Evolutionary conservation across 1,139 yeast species (phyloP).

Genomic region (Arxiozyma bovina): DNA sequence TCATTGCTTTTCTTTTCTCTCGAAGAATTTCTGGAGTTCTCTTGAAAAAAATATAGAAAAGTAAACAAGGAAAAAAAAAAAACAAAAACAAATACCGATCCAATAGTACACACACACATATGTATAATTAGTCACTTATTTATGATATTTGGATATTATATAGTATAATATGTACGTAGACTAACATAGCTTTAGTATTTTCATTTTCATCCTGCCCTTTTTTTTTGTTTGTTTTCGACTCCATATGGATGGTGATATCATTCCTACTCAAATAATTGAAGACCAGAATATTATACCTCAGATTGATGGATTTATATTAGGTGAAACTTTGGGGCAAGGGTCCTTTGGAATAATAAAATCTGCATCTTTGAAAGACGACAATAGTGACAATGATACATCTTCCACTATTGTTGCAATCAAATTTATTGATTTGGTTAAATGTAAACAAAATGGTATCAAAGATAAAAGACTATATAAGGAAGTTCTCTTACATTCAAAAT

Average conservation of each 20-base stretch:
- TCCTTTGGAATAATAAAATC: slow-evolving; percentile 38
- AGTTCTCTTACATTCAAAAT: slow-evolving; percentile 44
- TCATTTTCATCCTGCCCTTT: background rate
- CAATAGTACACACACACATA: background rate
- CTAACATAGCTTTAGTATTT: background rate
- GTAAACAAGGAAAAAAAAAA: background rate
- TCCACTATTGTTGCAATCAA: slow-evolving; percentile 44
- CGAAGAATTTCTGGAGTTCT: background rate
- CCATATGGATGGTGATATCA: slow-evolving; percentile 1
- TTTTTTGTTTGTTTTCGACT: background rate
- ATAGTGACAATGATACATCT: slow-evolving; percentile 13
- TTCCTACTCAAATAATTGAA: background rate
- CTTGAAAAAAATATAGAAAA: background rate
- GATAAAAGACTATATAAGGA: slow-evolving; percentile 45
- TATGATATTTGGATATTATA: background rate
- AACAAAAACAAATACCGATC: too few relatives aligned
- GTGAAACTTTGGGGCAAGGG: slow-evolving; percentile 40
- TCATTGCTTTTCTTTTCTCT: background rate
- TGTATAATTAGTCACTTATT: too few relatives aligned
- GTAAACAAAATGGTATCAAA: slow-evolving; percentile 37
- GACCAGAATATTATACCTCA: slow-evolving; percentile 23
- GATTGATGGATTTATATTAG: slow-evolving; percentile 32
- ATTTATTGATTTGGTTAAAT: slow-evolving; percentile 43
- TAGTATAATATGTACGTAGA: too few relatives aligned
- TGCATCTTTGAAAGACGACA: slow-evolving; percentile 26